These are phyloP conservation scores for Talaromyces funiculosus DNA, from an alignment of 2,329 filamentous ascomycete genomes.

Conservation along the genomic window DNA sequence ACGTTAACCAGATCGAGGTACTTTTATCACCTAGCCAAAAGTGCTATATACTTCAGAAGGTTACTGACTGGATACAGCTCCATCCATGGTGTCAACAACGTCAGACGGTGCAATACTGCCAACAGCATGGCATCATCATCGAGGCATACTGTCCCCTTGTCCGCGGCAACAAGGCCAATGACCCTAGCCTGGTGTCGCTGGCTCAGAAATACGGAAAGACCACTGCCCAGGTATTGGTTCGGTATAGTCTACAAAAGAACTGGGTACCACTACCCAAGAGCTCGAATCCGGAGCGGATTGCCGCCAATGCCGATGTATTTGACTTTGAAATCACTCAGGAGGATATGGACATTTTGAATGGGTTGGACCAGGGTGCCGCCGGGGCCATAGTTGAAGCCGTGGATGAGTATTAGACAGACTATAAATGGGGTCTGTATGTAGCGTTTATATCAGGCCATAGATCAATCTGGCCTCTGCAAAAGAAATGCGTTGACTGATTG, in stretches of 20 bases:
- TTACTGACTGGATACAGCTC: conserved; percentile 43
- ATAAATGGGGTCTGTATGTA: neutral
- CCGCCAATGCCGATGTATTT: conserved; percentile 60
- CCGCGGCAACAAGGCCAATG: conserved; percentile 65
- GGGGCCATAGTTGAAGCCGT: conserved; percentile 47
- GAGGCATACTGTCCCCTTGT: conserved; percentile 52
- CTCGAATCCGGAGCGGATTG: conserved; percentile 61
- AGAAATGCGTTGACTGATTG: conserved; percentile 90
- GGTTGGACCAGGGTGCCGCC: conserved; percentile 44
- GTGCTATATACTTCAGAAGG: neutral
- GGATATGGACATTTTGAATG: conserved; percentile 54
- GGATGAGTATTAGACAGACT: conserved; percentile 30
- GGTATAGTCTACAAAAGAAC: conserved; percentile 77
- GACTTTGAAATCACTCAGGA: conserved; percentile 52
- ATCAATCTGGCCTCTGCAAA: conserved; percentile 48
- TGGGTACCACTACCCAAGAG: conserved; percentile 70
- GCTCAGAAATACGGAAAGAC: conserved; percentile 67
- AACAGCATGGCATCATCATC: conserved; percentile 46
- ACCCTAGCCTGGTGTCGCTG: conserved; percentile 59
- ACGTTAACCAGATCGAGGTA: conserved; percentile 69
- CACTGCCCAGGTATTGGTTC: conserved; percentile 69
- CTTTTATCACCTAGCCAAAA: neutral
- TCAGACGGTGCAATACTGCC: conserved; percentile 52
- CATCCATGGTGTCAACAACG: conserved; percentile 68
- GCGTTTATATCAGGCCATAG: neutral